Conservation (phyloP, 2,329 filamentous ascomycete species). For the Venturia oleaginea region DNA sequence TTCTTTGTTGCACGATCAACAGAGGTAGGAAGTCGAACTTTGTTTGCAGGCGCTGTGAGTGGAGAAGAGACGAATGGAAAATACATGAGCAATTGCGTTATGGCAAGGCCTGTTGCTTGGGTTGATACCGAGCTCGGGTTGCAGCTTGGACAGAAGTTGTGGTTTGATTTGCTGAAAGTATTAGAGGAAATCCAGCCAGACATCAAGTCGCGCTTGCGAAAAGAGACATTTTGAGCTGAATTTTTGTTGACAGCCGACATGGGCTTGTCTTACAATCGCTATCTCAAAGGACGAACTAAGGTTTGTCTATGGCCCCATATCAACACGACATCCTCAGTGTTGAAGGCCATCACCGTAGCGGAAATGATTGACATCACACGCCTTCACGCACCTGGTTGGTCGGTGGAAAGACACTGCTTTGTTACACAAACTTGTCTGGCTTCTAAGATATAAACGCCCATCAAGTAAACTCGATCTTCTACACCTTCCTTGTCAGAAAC, state of each 20-base stretch:
- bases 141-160: constrained; percentile 28
- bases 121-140: constrained; percentile 30
- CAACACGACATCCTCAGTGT: neutral
- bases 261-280: neutral
- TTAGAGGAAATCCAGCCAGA: constrained; percentile 30
- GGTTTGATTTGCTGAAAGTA: constrained; percentile 31
- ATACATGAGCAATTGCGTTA: constrained; percentile 29
- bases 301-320: neutral
- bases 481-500: neutral
- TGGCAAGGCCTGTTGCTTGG: constrained; percentile 23
- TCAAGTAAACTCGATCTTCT: neutral
- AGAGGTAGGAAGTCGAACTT: constrained; percentile 32
- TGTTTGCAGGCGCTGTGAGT: constrained; percentile 30
- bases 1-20: constrained; percentile 27
- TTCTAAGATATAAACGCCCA: neutral
- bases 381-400: neutral
- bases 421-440: neutral
- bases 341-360: neutral
- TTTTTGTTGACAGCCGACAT: neutral
- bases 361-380: neutral
- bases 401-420: neutral
- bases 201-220: constrained; percentile 17
- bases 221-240: neutral
- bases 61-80: constrained; percentile 32
- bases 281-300: neutral